Evolutionary conservation across 2,329 filamentous ascomycete species (phyloP), one percentile per base, ranked within the genome.

Genomic region (Drechslera avenae): DNA sequence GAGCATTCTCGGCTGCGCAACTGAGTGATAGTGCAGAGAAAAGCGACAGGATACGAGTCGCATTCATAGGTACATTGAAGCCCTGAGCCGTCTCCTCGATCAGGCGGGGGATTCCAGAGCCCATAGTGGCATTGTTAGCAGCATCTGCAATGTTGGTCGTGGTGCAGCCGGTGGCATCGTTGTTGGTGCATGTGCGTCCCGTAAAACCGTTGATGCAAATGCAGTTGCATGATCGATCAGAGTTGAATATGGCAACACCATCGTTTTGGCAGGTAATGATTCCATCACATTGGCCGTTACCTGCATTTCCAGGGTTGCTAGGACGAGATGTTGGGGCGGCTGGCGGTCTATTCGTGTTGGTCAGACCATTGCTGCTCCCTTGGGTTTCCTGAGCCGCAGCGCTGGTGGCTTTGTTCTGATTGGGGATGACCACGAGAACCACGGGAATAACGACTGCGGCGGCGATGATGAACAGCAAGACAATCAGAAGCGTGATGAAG

Each of bases 121-220:
- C 94, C 43, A 97, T 78, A 0, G 91, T 97, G 26, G 90, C 91
- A 43, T 74, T 73, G 34, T 76, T 75, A 9, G 67, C 63, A 19
- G 77, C 72, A 14, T 73, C 71, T 17, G 73, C 58, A 18, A 78
- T 67, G 23, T 68, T 71, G 2, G 78, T 79, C 0, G 81, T 85
- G 5, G 81, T 80, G 63, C 86, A 89, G 39, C 78, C 79, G 13
- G 62, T 64, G 18, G 80, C 75, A 48, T 81, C 80, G 12, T 77
- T 73, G 12, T 74, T 59, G 4, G 73, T 75, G 66, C 87, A 90
- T 13, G 76, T 80, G 1, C 75, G 75, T 17, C 87, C 87, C 0
- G 89, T 92, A 70, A 93, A 97, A 1, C 92, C 91, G 63, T 94
- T 91, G 17, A 87, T 85, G 73, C 93, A 99, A 35, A 97, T 85